Percentiles rank a stretch among this genome's conserved stretches.
These are phyloP conservation scores for Aspergillus ochraceoroseus DNA, from an alignment of 2,329 filamentous ascomycete species.

Conservation along the genomic window DNA sequence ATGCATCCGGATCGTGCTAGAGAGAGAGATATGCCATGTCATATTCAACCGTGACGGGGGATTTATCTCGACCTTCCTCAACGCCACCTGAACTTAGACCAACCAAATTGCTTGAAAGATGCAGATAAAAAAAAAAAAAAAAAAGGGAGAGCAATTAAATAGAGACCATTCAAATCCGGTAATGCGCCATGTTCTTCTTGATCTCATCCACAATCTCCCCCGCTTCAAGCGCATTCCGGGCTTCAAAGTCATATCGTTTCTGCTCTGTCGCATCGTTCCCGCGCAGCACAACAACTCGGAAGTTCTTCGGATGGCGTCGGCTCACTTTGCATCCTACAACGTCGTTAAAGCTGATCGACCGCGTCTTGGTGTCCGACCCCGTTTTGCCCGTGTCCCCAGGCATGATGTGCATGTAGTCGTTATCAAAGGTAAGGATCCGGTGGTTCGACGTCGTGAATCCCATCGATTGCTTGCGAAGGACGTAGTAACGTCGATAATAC, in stretches of 20 bases:
- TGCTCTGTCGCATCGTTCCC: conserved; percentile 59
- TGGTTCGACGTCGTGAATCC: conserved; percentile 59
- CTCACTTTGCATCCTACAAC: conserved; percentile 63
- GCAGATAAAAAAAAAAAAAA: neutral
- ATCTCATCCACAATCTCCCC: conserved; percentile 61
- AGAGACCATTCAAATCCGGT: conserved; percentile 31
- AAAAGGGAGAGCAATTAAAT: conserved; percentile 8
- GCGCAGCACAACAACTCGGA: conserved; percentile 57
- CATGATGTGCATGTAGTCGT: conserved; percentile 63
- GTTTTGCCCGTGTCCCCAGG: conserved; percentile 53
- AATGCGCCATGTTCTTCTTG: conserved; percentile 52
- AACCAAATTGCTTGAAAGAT: neutral
- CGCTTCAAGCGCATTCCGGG: conserved; percentile 53
- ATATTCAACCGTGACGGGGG: no score
- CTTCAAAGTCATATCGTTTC: conserved; percentile 64
- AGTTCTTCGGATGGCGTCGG: conserved; percentile 60
- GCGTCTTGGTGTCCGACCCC: conserved; percentile 52
- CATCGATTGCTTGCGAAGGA: conserved; percentile 61
- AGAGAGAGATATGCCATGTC: no score
- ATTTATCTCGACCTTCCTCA: no score
- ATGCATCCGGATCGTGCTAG: no score
- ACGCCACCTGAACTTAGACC: conserved; percentile 2
- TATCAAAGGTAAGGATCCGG: conserved; percentile 58
- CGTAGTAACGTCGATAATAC: conserved; percentile 59
- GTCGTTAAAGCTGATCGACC: conserved; percentile 59